These are phyloP conservation scores for Tolypocladium guangdongense DNA, from an alignment of 2,329 filamentous ascomycete genomes.

Conservation along the genomic window DNA sequence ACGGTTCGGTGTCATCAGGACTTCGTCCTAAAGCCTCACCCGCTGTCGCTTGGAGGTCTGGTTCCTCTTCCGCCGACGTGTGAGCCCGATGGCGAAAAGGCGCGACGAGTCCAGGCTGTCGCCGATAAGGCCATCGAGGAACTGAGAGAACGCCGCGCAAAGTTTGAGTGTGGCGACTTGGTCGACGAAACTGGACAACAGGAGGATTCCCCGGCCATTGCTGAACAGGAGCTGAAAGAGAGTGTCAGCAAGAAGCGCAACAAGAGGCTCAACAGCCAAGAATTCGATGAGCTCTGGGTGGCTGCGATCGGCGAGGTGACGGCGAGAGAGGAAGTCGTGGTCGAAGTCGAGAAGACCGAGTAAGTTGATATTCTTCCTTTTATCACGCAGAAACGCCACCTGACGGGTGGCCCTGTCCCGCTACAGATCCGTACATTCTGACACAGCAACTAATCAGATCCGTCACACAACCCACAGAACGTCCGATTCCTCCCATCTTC, in stretches of 20 bases:
- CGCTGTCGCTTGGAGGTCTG: constrained; percentile 68
- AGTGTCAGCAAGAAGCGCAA: constrained; percentile 64
- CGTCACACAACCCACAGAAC: constrained; percentile 61
- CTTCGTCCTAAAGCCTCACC: constrained; percentile 77
- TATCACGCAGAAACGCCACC: neutral
- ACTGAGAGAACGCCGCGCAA: constrained; percentile 72
- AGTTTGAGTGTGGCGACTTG: constrained; percentile 79
- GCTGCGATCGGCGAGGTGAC: constrained; percentile 64
- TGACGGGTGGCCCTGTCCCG: neutral
- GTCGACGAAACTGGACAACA: constrained; percentile 48
- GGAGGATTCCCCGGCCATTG: constrained; percentile 45
- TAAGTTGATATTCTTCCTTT: constrained; percentile 33
- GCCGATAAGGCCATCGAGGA: constrained; percentile 82
- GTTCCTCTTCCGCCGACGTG: constrained; percentile 83
- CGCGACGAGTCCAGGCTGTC: constrained; percentile 73
- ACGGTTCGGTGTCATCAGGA: constrained; percentile 73
- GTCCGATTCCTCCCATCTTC: constrained; percentile 50
- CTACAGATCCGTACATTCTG: constrained; percentile 29
- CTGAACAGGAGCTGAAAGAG: constrained; percentile 66
- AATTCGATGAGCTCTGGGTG: constrained; percentile 84
- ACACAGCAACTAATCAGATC: constrained; percentile 77
- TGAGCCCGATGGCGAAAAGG: constrained; percentile 90
- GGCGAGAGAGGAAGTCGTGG: constrained; percentile 47
- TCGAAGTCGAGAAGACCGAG: constrained; percentile 30
- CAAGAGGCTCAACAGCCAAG: constrained; percentile 72